A percentile compares a stretch with the other conserved stretches of the same genome.
phyloP scores from a whole-genome alignment of 495 filamentous ascomycete species.

The Penicillium maclennaniae region DNA sequence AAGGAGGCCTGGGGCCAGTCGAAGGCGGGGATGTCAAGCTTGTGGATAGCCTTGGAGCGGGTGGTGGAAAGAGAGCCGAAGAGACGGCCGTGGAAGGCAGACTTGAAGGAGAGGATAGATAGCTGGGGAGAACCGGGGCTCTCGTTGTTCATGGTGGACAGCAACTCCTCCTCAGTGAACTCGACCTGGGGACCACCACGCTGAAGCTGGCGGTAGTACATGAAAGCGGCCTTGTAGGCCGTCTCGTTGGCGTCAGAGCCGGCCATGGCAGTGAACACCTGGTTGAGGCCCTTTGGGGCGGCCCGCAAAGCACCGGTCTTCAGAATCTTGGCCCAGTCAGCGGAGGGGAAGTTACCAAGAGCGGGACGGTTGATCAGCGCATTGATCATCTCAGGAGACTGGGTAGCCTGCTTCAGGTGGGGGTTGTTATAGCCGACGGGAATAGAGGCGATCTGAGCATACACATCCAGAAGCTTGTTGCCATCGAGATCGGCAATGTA shows the following conservation, averaged over 20 bases:
- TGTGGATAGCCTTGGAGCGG: slow-evolving; percentile 95
- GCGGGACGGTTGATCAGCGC: slow-evolving; percentile 92
- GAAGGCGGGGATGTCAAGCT: slow-evolving; percentile 96
- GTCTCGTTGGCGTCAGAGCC: slow-evolving; percentile 98
- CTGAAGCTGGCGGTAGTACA: slow-evolving; percentile 87
- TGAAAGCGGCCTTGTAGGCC: slow-evolving; percentile 99
- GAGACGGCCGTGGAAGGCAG: slow-evolving; percentile 91
- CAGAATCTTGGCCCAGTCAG: slow-evolving; percentile 83
- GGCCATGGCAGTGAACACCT: slow-evolving; percentile 95
- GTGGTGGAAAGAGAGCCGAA: slow-evolving; percentile 92
- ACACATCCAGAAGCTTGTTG: slow-evolving; percentile 66
- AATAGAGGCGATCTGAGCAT: slow-evolving; percentile 96
- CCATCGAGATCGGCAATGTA: slow-evolving; percentile 85
- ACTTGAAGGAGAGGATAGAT: slow-evolving; percentile 90
- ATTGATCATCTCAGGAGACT: slow-evolving; percentile 72
- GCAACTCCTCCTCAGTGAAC: slow-evolving; percentile 79
- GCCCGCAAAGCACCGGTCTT: slow-evolving; percentile 83
- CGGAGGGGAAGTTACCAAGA: slow-evolving; percentile 91
- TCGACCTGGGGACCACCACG: slow-evolving; percentile 78
- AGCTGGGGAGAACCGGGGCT: slow-evolving; percentile 76
- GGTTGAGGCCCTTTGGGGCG: slow-evolving; percentile 85
- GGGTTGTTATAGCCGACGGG: slow-evolving; percentile 98
- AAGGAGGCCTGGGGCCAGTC: slow-evolving; percentile 98
- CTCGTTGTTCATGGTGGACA: slow-evolving; percentile 80
- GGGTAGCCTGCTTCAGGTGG: slow-evolving; percentile 63